A percentile compares a stretch with the other conserved stretches of the same genome.
phyloP scores from a whole-genome alignment of 768 basidiomycete genomes.

The Boletus tomentosulus region DNA sequence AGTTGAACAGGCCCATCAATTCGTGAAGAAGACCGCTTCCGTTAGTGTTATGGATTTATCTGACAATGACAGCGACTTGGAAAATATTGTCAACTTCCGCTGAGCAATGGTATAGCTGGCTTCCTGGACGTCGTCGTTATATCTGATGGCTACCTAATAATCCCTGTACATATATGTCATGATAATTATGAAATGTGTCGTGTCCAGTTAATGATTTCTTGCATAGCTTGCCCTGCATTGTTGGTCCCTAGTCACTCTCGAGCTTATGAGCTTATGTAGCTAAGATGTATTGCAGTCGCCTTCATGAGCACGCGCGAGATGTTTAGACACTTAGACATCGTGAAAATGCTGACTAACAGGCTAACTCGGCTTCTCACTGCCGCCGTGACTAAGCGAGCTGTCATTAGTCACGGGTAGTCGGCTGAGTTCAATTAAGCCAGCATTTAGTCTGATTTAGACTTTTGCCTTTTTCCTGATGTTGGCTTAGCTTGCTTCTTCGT shows the following conservation, averaged over 20 bases:
- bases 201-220: not conserved
- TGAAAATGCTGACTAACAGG: not conserved
- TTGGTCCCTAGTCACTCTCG: no score
- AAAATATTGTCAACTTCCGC: not conserved
- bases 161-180: no score
- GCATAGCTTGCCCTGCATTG: not conserved
- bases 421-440: no score
- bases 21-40: not conserved
- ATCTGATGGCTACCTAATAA: no score
- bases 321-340: not conserved
- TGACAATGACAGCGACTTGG: not conserved
- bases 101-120: not conserved
- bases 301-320: not conserved
- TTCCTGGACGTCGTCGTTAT: no score
- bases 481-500: no score
- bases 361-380: not conserved
- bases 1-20: not conserved
- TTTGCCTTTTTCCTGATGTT: conserved; percentile 4
- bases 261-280: not conserved
- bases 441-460: no score
- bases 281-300: not conserved
- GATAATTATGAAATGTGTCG: no score
- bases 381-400: not conserved
- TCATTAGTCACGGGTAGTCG: not conserved
- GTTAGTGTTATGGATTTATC: not conserved